These are phyloP conservation scores for Solanum paucissectum DNA, from an alignment of 257 asterid species.

Conservation along the genomic window DNA sequence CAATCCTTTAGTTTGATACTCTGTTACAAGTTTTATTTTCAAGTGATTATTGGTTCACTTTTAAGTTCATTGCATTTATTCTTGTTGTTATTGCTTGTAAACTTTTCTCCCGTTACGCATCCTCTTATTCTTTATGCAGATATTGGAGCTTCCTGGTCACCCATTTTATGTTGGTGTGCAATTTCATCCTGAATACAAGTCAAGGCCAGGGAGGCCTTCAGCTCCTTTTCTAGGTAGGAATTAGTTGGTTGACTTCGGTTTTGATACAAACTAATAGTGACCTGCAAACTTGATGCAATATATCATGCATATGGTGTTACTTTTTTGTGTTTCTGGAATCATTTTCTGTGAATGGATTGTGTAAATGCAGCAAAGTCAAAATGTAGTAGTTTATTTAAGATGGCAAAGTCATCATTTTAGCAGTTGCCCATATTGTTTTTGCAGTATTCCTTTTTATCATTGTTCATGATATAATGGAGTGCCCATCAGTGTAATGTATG, in stretches of 20 bases:
- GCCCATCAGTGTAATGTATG: neutral
- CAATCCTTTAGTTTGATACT: neutral
- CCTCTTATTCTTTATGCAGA: neutral
- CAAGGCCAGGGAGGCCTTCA: conserved; percentile 8
- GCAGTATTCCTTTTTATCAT: neutral
- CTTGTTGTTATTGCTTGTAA: neutral
- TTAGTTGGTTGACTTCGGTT: neutral
- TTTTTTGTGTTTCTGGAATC: neutral
- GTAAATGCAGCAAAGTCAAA: neutral
- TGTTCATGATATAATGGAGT: neutral
- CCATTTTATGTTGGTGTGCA: conserved; percentile 7
- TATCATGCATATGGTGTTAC: neutral
- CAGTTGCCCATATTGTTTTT: neutral
- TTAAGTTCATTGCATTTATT: neutral
- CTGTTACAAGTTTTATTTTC: neutral
- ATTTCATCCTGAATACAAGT: conserved; percentile 9
- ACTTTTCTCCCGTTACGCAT: neutral
- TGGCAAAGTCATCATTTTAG: neutral
- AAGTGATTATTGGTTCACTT: neutral
- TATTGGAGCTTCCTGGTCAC: conserved; percentile 4
- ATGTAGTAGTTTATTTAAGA: neutral
- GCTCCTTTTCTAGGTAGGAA: conserved; percentile 1
- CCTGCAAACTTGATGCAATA: neutral
- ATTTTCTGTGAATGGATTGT: neutral
- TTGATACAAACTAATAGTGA: neutral